Evolutionary conservation across 768 basidiomycete genomes (phyloP), one percentile per base, ranked within the genome.

Genomic region (Podaxis pistillaris): DNA sequence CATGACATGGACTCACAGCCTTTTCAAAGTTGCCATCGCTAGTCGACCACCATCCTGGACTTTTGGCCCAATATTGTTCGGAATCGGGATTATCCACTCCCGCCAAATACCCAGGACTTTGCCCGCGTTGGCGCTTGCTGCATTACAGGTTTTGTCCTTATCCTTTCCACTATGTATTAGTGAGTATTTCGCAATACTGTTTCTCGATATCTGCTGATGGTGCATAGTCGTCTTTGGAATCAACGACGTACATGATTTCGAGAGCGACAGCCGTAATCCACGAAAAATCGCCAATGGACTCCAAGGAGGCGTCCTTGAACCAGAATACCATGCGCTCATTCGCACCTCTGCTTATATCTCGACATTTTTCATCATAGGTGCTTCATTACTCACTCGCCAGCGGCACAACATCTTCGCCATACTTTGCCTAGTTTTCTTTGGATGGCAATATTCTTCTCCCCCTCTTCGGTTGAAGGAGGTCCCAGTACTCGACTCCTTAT

Each of bases 221-320:
- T 0, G 61, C 56, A 50, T 13, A 67, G 66, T 67, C n/a, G 46
- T 65, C 4, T 67, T 67, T 44, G 66, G 66, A 17, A 62, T 67
- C 3, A 67, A 65, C 33, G 66, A 67, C 30, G 59, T 67, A 6
- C 54, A 65, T n/a, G 66, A 67, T 30, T 67, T 59, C 36, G 58
- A 65, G 40, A 62, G 62, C 38, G 66, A 67, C 40, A 65, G 36
- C n/a, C 66, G 64, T 6, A 67, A 67, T 19, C 66, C 66, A 44
- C 62, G 66, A 4, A 67, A 67, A 51, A 28, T 65, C 28, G 50
- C 44, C 8, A 41, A 63, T 37, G 62, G 55, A n/a, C 41, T 65
- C 17, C 58, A 65, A 24, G 66, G 66, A 26, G 58, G 62, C 8
- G 55, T 67, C 33, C 55, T 65, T 33, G 13, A 46, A 9, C 64